Base-by-base conservation (phyloP, 2,329 filamentous ascomycete genomes). In the Penicillium janthinellum region DNA sequence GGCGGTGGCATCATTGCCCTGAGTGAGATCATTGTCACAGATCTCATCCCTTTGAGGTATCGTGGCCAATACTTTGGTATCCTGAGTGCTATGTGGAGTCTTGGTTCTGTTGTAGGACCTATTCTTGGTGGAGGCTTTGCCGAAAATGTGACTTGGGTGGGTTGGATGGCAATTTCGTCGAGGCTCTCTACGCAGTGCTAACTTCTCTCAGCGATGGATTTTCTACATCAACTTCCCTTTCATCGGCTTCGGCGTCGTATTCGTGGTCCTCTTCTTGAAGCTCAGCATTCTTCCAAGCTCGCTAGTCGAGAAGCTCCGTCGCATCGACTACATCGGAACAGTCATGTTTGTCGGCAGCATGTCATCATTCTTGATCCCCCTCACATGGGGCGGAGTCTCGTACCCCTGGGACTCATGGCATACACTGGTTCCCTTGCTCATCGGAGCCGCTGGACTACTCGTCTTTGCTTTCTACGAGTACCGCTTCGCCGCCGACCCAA, bases 341-440 rank as follows among this genome's bases (percentile, higher is more conserved):
- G 63, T 83, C 0, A 68, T 91, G 3, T 90, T 91, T 68, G 78
- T 88, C 17, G 82, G 77, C 12, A 83, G 83, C 14, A 79, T 81
- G 12, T 86, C 85, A 0, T 82, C 81, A 22, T 84, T 89, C 66
- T 72, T 89, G 42, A 85, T 89, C 47, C 84, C 85, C 0, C 70
- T 89, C 4, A 87, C 86, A 2, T 88, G 86, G 80, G 88, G 87
- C 10, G 88, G 87, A 39, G 81, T 89, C 8, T 84, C 87, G 75
- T 90, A 88, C 69, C 68, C 80, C 0, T 91, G 88, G 88, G 70
- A 76, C 47, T 86, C 82, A 3, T 89, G 84, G 81, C 79, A 81
- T 1, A 88, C 86, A 0, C 75, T 91, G 1, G 80, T 88, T 0
- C 88, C 88, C 0, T 73, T 91, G 14, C 71, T 86, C 3, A 41